Conservation (phyloP, 2,329 filamentous ascomycete species). For the Ceratocystis albifundus region DNA sequence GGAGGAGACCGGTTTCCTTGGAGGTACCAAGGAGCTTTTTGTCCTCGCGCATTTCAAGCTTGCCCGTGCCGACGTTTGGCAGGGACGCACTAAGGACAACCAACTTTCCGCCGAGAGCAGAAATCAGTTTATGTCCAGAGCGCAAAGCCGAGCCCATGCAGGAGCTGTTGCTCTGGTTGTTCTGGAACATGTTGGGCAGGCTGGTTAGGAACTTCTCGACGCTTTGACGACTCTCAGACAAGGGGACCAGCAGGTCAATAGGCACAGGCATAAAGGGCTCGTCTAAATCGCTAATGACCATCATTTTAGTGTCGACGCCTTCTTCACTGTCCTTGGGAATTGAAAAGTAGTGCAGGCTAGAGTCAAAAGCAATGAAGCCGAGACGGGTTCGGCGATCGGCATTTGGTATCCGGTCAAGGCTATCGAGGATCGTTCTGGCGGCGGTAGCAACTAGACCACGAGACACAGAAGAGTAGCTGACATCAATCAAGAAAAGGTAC, state of each 20-base stretch:
- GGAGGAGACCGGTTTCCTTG: conserved; percentile 76
- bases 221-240: conserved; percentile 79
- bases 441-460: conserved; percentile 85
- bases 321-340: conserved; percentile 82
- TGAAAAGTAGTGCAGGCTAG: conserved; percentile 89
- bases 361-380: conserved; percentile 91
- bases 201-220: conserved; percentile 85
- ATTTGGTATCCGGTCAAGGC: conserved; percentile 94
- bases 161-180: conserved; percentile 78
- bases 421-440: conserved; percentile 87
- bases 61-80: conserved; percentile 80
- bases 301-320: conserved; percentile 73
- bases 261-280: conserved; percentile 95
- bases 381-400: conserved; percentile 83
- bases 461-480: conserved; percentile 80
- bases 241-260: conserved; percentile 75
- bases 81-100: conserved; percentile 81
- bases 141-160: conserved; percentile 89
- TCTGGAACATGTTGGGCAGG: conserved; percentile 92
- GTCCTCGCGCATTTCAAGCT: conserved; percentile 87
- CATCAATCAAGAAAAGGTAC: conserved; percentile 90
- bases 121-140: conserved; percentile 91
- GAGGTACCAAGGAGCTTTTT: conserved; percentile 91
- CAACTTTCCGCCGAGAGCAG: conserved; percentile 87
- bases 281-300: conserved; percentile 88